A percentile compares a stretch with the other conserved stretches of the same genome.
Evolutionary conservation across 768 basidiomycete species (phyloP).

Genomic region (Kwoniella pini): DNA sequence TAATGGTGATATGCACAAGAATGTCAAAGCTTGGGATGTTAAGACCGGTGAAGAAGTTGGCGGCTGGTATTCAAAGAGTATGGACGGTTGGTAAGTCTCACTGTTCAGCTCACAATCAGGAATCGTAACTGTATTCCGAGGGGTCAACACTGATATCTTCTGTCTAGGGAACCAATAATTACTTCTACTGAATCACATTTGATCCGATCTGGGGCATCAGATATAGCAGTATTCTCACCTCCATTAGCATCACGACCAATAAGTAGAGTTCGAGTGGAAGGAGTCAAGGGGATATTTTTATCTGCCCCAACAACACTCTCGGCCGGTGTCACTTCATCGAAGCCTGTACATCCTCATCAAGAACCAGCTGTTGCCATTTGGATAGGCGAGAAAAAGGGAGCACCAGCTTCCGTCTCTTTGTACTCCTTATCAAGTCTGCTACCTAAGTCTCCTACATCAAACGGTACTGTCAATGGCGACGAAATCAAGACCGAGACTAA

Average conservation of each 20-base stretch:
- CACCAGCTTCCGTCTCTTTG: constrained; percentile 83
- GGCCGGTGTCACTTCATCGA: constrained; percentile 35
- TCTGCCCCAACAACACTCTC: constrained; percentile 38
- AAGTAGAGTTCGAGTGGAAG: constrained; percentile 36
- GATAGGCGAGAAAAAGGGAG: constrained; percentile 91
- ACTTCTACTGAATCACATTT: constrained; percentile 50
- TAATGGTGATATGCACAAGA: constrained; percentile 86
- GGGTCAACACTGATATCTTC: not conserved
- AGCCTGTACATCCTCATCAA: constrained; percentile 31
- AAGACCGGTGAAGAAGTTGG: constrained; percentile 83
- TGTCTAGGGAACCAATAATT: constrained; percentile 51
- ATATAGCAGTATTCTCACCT: constrained; percentile 48
- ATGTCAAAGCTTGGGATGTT: constrained; percentile 84
- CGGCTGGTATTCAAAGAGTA: constrained; percentile 84
- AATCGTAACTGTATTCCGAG: not conserved
- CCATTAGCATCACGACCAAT: constrained; percentile 54
- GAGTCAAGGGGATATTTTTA: constrained; percentile 45
- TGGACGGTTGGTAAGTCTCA: constrained; percentile 70
- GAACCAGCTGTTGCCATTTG: constrained; percentile 73
- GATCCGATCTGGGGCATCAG: constrained; percentile 38
- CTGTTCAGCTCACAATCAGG: not conserved
- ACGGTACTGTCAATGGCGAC: constrained; percentile 5
- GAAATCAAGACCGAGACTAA: constrained; percentile 41
- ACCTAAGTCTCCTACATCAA: constrained; percentile 11
- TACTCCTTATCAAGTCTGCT: constrained; percentile 64